phyloP scores from a whole-genome alignment of 2,329 filamentous ascomycete genomes.

The Penicillium sp. region DNA sequence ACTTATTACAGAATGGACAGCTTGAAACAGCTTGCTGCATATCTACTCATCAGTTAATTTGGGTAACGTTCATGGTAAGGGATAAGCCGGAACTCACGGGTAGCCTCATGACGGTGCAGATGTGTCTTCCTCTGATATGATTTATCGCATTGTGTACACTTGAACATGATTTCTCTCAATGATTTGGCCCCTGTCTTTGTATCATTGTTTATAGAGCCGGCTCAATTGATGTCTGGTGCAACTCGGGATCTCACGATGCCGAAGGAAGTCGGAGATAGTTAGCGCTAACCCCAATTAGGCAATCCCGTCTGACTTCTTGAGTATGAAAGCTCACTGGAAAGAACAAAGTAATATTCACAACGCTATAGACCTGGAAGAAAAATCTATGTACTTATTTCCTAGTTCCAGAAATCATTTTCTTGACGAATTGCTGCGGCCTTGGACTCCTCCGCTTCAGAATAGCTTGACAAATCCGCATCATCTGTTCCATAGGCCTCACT shows the following conservation, averaged over 20 bases:
- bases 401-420: conserved; percentile 20
- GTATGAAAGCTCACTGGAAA: not conserved
- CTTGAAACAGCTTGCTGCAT: conserved; percentile 22
- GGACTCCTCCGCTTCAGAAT: conserved; percentile 31
- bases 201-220: not conserved
- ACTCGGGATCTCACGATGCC: not conserved
- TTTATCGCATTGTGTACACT: conserved; percentile 30
- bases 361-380: not conserved
- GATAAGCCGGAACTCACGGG: conserved; percentile 19
- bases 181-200: not conserved
- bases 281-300: not conserved
- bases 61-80: not conserved
- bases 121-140: conserved; percentile 30
- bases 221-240: not conserved
- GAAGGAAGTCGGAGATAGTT: not conserved
- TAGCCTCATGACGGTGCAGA: conserved; percentile 29
- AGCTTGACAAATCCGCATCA: conserved; percentile 28
- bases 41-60: conserved; percentile 20
- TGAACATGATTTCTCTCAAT: conserved; percentile 22
- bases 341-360: not conserved
- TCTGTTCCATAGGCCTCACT: conserved; percentile 29
- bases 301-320: not conserved
- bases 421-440: conserved; percentile 28
- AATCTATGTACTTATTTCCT: not conserved
- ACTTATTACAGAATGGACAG: conserved; percentile 31